Conservation (phyloP, 345 rosid genomes). For the Reutealis trisperma region DNA sequence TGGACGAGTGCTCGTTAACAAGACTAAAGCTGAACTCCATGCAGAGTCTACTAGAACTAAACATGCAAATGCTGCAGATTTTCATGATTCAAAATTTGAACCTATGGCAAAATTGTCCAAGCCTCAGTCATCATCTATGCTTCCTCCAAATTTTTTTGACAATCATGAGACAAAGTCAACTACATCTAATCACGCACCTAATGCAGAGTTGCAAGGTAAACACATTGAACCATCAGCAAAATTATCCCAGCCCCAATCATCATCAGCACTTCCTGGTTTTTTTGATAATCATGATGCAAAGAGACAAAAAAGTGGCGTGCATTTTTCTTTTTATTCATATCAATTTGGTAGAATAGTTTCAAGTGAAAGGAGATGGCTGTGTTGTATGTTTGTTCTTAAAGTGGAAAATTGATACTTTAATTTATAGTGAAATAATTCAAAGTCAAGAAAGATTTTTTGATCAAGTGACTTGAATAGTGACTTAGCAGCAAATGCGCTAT, state of each 20-base stretch:
- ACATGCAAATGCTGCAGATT: slow-evolving; percentile 12
- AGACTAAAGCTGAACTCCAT: slow-evolving; percentile 15
- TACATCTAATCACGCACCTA: not conserved
- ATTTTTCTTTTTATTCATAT: not conserved
- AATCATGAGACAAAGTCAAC: slow-evolving; percentile 24
- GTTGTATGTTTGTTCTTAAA: not conserved
- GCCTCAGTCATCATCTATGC: slow-evolving; percentile 45
- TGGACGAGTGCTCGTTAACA: slow-evolving; percentile 28
- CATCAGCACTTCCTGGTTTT: slow-evolving; percentile 60
- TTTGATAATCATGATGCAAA: slow-evolving; percentile 46
- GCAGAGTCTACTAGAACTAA: slow-evolving; percentile 20
- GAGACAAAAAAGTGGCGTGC: slow-evolving; percentile 42
- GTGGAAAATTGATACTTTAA: not conserved
- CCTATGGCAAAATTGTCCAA: slow-evolving; percentile 30
- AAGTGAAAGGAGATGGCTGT: not conserved
- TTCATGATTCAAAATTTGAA: slow-evolving; percentile 29
- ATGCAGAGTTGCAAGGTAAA: slow-evolving; percentile 18
- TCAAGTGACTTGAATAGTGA: not conserved
- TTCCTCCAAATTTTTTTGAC: slow-evolving; percentile 62
- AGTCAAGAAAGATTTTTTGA: not conserved
- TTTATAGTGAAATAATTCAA: not conserved
- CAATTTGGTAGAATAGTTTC: not conserved
- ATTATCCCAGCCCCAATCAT: slow-evolving; percentile 31
- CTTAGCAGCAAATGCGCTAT: no score
- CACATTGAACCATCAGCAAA: slow-evolving; percentile 30